A percentile compares a stretch with the other conserved stretches of the same genome.
Evolutionary conservation across 2,329 filamentous ascomycete species (phyloP).

Genomic region (Bipolaris victoriae): DNA sequence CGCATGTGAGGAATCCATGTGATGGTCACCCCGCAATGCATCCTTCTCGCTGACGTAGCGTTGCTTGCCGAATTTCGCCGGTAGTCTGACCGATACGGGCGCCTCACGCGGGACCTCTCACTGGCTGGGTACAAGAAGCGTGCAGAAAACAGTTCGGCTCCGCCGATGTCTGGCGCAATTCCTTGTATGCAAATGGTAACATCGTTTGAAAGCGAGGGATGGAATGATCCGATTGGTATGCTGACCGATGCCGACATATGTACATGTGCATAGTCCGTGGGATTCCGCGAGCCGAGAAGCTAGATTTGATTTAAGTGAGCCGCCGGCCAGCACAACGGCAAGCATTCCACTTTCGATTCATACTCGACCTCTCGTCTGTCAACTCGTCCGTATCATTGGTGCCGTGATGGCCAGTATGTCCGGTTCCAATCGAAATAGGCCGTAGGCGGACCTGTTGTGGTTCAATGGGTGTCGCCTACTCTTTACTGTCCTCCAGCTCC

Average conservation of each 20-base stretch:
- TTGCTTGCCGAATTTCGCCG: constrained; percentile 33
- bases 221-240: constrained; percentile 9
- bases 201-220: constrained; percentile 3
- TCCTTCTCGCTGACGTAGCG: constrained; percentile 27
- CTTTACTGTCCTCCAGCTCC: background rate
- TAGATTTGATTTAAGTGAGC: constrained; percentile 12
- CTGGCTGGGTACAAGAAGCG: constrained; percentile 3
- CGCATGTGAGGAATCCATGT: constrained; percentile 9
- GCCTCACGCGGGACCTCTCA: constrained; percentile 10
- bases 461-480: background rate
- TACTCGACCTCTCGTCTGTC: background rate
- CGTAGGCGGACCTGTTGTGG: background rate
- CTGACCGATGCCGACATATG: constrained; percentile 12
- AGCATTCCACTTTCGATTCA: background rate
- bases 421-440: background rate
- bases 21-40: constrained; percentile 26
- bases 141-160: background rate
- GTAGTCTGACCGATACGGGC: constrained; percentile 19
- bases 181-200: background rate
- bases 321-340: background rate
- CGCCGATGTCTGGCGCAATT: constrained; percentile 6
- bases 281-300: background rate
- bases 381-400: background rate
- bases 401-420: constrained; percentile 1
- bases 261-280: constrained; percentile 1